A percentile compares a stretch with the other conserved stretches of the same genome.
These are phyloP conservation scores for Chrysanthemum makinoi DNA, from an alignment of 129 eudicot species.

Conservation along the genomic window DNA sequence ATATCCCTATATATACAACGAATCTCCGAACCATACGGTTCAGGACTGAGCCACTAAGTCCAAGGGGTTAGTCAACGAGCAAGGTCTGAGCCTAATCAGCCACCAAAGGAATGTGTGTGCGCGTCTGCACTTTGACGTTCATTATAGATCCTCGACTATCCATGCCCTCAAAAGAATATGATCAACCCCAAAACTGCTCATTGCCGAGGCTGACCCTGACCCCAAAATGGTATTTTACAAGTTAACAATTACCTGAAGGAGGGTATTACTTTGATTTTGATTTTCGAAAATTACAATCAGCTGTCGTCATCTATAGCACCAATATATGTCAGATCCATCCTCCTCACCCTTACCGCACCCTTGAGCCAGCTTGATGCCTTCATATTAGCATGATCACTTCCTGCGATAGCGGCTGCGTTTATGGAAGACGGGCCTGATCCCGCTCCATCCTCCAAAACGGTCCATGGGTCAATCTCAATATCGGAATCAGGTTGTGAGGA, in stretches of 20 bases:
- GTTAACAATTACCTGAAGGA: slow-evolving; percentile 24
- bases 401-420: slow-evolving; percentile 58
- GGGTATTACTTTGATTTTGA: slow-evolving; percentile 32
- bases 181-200: slow-evolving; percentile 22
- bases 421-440: slow-evolving; percentile 66
- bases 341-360: slow-evolving; percentile 91
- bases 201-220: slow-evolving; percentile 22
- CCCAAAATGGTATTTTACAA: slow-evolving; percentile 27
- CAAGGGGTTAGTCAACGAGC: slow-evolving; percentile 43
- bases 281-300: slow-evolving; percentile 42
- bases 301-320: slow-evolving; percentile 96
- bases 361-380: slow-evolving; percentile 87
- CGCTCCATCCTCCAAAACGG: slow-evolving; percentile 83
- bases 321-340: slow-evolving; percentile 80
- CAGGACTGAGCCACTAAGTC: slow-evolving; percentile 41
- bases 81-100: slow-evolving; percentile 24
- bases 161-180: slow-evolving; percentile 39
- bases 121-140: slow-evolving; percentile 1
- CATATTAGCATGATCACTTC: slow-evolving; percentile 69
- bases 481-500: slow-evolving; percentile 56
- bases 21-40: slow-evolving; percentile 33
- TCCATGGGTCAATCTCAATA: slow-evolving; percentile 83
- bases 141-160: slow-evolving; percentile 12
- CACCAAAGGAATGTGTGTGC: slow-evolving; percentile 9
- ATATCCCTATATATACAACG: slow-evolving; percentile 65